Conservation (phyloP, 202 grass and related monocot species). For the Sporobolus alterniflorus region DNA sequence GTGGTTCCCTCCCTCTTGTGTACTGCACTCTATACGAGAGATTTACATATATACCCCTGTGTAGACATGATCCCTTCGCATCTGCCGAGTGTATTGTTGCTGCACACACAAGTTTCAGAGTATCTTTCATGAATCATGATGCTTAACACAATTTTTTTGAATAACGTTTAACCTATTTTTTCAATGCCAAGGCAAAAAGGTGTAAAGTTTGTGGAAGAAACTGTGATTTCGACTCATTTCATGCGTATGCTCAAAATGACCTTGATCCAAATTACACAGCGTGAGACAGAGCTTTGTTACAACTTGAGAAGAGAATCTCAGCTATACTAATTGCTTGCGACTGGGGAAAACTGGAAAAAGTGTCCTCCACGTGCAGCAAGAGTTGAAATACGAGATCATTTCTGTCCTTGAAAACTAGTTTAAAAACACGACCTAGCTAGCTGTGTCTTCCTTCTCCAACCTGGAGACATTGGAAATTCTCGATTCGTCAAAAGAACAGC, state of each 20-base stretch:
- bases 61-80: neutral
- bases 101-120: neutral
- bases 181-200: neutral
- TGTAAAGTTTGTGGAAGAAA: neutral
- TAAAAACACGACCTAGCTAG: neutral
- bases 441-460: neutral
- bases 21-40: no score
- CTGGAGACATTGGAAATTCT: constrained; percentile 2
- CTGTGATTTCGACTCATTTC: neutral
- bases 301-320: neutral
- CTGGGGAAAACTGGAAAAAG: neutral
- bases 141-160: no score
- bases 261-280: neutral
- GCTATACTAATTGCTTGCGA: neutral
- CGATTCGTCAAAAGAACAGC: neutral
- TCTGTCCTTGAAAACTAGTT: neutral
- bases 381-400: neutral
- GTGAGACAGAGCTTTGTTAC: neutral
- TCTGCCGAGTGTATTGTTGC: neutral
- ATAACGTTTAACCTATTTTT: neutral
- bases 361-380: constrained; percentile 2
- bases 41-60: constrained; percentile 9
- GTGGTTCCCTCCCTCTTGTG: neutral
- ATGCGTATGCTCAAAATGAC: neutral
- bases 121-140: neutral